Evolutionary conservation across 441 rosid species (phyloP).

Genomic region (Adansonia grandidieri): DNA sequence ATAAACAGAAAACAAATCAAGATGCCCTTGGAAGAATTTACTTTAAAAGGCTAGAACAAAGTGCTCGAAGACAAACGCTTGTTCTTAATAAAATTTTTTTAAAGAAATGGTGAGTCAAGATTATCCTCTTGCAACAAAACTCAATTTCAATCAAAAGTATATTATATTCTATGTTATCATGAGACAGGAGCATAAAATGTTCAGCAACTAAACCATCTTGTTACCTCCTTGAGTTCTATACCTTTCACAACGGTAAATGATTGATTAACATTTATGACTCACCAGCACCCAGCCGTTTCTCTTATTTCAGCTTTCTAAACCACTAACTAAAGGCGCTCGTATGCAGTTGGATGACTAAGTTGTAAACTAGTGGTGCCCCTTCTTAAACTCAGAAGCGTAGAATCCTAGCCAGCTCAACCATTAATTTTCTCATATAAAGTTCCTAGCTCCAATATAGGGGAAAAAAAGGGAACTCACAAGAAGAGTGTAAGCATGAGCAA

Average conservation of each 20-base stretch:
- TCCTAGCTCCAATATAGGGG: slow-evolving; percentile 7
- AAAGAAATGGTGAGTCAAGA: not conserved
- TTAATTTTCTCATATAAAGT: not conserved
- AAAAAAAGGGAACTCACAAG: slow-evolving; percentile 62
- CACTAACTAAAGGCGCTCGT: not conserved
- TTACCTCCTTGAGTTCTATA: not conserved
- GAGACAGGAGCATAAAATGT: not conserved
- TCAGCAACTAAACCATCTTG: not conserved
- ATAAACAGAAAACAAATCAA: not conserved
- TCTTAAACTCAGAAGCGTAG: not conserved
- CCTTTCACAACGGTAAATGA: not conserved
- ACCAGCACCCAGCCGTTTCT: not conserved
- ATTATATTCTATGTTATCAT: no score
- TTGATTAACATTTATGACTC: not conserved
- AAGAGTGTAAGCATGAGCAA: slow-evolving; percentile 74
- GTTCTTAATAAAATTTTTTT: not conserved
- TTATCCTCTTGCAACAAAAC: not conserved
- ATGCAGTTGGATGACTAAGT: not conserved
- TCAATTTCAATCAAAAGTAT: not conserved
- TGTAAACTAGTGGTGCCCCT: not conserved
- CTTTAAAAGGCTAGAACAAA: not conserved
- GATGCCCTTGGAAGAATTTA: not conserved
- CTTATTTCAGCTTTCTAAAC: slow-evolving; percentile 3
- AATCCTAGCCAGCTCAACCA: not conserved
- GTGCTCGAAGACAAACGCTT: not conserved